phyloP scores from a whole-genome alignment of 75 land plant genomes.

The Sequoia sempervirens region DNA sequence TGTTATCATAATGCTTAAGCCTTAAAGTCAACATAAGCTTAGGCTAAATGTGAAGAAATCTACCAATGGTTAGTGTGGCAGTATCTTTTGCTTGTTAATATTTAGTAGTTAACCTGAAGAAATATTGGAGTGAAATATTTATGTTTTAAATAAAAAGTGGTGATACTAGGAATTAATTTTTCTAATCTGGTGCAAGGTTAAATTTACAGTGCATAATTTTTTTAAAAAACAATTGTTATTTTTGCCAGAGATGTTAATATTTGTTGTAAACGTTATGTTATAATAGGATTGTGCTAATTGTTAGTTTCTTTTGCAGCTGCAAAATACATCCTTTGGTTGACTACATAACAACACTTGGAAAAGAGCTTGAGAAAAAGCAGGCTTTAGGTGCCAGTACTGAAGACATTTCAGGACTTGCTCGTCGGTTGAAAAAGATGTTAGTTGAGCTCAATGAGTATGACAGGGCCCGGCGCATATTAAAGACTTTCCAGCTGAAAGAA shows the following conservation, averaged over 20 bases:
- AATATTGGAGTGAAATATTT: neutral
- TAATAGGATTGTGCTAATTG: neutral
- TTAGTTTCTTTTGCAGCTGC: constrained; percentile 23
- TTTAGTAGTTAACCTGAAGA: no score
- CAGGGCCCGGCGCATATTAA: constrained; percentile 62
- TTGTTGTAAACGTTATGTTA: neutral
- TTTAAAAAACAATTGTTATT: neutral
- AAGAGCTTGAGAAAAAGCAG: constrained; percentile 57
- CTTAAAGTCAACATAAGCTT: no score
- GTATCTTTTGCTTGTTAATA: neutral
- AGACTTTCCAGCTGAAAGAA: constrained; percentile 79
- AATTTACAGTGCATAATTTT: neutral
- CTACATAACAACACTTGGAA: constrained; percentile 42
- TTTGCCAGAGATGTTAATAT: no score
- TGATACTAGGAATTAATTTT: neutral
- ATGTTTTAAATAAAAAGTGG: neutral
- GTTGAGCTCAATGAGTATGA: constrained; percentile 90
- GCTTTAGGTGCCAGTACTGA: constrained; percentile 36
- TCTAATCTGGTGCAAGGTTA: neutral
- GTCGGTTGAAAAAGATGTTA: constrained; percentile 78
- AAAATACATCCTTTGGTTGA: constrained; percentile 77
- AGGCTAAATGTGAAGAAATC: no score
- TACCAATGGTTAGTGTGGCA: no score
- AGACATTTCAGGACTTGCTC: constrained; percentile 53
- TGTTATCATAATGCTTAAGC: no score